A percentile compares a stretch with the other conserved stretches of the same genome.
phyloP scores from a whole-genome alignment of 345 rosid genomes.

The Reutealis trisperma region DNA sequence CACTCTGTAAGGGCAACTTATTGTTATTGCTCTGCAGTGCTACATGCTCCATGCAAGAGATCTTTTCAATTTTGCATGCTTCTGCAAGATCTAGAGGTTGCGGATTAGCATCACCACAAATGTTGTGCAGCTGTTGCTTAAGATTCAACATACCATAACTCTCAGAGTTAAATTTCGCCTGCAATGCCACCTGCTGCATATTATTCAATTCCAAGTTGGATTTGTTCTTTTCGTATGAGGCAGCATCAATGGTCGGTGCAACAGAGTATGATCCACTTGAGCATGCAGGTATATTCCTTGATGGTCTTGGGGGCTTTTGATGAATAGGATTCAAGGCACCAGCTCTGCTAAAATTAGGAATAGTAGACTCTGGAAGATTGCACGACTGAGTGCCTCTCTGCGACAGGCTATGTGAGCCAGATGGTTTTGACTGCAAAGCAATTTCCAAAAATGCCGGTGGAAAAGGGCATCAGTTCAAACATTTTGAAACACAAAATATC shows the following conservation, averaged over 20 bases:
- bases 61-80: slow-evolving; percentile 27
- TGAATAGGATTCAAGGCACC: slow-evolving; percentile 33
- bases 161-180: slow-evolving; percentile 22
- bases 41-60: slow-evolving; percentile 24
- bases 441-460: slow-evolving; percentile 16
- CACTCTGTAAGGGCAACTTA: slow-evolving; percentile 24
- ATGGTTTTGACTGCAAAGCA: slow-evolving; percentile 64
- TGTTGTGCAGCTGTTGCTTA: slow-evolving; percentile 30
- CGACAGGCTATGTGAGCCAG: slow-evolving; percentile 34
- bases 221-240: slow-evolving; percentile 35
- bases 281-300: slow-evolving; percentile 26
- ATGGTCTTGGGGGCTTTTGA: slow-evolving; percentile 34
- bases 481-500: neutral
- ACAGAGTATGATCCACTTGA: slow-evolving; percentile 26
- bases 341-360: slow-evolving; percentile 31
- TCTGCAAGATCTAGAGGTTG: slow-evolving; percentile 22
- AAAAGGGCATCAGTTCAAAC: slow-evolving; percentile 14
- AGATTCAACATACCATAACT: slow-evolving; percentile 29
- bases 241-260: slow-evolving; percentile 22
- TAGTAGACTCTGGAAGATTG: slow-evolving; percentile 32
- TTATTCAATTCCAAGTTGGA: slow-evolving; percentile 20
- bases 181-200: slow-evolving; percentile 27
- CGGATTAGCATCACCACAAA: slow-evolving; percentile 29
- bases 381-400: slow-evolving; percentile 41
- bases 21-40: slow-evolving; percentile 27